Conservation (phyloP, 2,329 filamentous ascomycete species). For the Didymella pomorum region DNA sequence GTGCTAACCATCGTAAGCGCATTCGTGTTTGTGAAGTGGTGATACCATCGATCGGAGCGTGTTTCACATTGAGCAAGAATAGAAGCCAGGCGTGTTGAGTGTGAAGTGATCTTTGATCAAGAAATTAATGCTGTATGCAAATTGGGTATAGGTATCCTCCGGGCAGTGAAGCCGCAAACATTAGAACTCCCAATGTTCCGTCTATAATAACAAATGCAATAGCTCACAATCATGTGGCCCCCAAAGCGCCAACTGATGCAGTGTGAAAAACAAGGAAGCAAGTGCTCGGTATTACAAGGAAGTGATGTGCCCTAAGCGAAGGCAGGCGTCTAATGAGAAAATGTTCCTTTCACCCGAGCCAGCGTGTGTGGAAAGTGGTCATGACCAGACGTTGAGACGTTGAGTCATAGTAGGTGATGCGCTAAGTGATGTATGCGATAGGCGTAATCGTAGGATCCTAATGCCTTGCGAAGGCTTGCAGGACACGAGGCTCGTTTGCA, state of each 20-base stretch:
- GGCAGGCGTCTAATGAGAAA: conserved; percentile 39
- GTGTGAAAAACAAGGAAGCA: conserved; percentile 34
- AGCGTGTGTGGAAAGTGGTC: conserved; percentile 45
- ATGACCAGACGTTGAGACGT: conserved; percentile 36
- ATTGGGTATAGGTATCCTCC: conserved; percentile 33
- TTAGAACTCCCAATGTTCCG: conserved; percentile 30
- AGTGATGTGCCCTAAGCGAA: conserved; percentile 23
- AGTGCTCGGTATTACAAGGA: conserved; percentile 49
- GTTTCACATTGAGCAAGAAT: conserved; percentile 14
- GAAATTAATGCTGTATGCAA: conserved; percentile 22
- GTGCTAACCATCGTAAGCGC: background rate
- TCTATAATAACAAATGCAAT: conserved; percentile 27
- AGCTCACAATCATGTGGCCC: conserved; percentile 24
- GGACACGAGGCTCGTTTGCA: conserved; percentile 25
- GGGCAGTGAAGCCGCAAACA: conserved; percentile 32
- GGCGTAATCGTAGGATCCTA: conserved; percentile 25
- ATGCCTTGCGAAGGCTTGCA: conserved; percentile 22
- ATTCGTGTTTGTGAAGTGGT: conserved; percentile 6
- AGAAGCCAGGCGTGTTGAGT: conserved; percentile 3
- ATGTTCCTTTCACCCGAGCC: conserved; percentile 48
- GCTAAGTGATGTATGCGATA: conserved; percentile 28
- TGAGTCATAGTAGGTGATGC: conserved; percentile 27
- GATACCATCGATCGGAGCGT: conserved; percentile 1
- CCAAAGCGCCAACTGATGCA: conserved; percentile 47
- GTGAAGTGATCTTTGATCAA: conserved; percentile 20